phyloP scores from a whole-genome alignment of 176 grass and related monocot genomes.

The Pontederia crassipes region DNA sequence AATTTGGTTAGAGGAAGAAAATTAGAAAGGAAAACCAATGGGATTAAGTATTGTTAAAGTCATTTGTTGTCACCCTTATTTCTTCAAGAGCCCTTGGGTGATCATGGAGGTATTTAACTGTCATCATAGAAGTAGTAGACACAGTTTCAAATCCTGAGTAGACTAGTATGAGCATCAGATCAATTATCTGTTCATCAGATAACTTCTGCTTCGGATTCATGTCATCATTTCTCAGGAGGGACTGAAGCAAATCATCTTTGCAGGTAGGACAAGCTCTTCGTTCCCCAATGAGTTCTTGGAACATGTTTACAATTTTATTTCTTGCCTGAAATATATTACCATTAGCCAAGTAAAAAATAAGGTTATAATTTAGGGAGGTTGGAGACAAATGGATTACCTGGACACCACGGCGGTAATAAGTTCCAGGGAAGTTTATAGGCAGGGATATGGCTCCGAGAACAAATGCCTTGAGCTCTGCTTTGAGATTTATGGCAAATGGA shows the following conservation, averaged over 20 bases:
- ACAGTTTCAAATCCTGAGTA: slow-evolving; percentile 16
- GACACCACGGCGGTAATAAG: slow-evolving; percentile 12
- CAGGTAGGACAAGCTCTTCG: slow-evolving; percentile 2
- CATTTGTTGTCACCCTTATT: slow-evolving; percentile 6
- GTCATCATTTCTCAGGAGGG: slow-evolving; percentile 2
- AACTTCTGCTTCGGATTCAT: slow-evolving; percentile 2
- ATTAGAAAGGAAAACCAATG: not conserved
- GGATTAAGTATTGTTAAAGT: not conserved
- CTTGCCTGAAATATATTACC: slow-evolving; percentile 2
- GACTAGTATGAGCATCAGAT: slow-evolving; percentile 3
- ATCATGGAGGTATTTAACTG: slow-evolving; percentile 18
- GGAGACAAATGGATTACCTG: not conserved
- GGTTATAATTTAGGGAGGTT: not conserved
- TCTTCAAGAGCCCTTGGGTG: slow-evolving; percentile 10
- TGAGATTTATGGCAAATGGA: slow-evolving; percentile 6
- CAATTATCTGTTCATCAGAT: slow-evolving; percentile 11
- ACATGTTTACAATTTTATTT: not conserved
- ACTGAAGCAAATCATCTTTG: slow-evolving; percentile 1
- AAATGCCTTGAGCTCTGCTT: slow-evolving; percentile 6
- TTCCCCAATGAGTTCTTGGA: slow-evolving; percentile 10
- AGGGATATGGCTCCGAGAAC: slow-evolving; percentile 9
- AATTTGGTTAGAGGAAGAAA: not conserved
- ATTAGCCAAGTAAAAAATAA: not conserved
- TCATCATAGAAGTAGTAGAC: slow-evolving; percentile 17
- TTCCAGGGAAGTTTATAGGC: slow-evolving; percentile 16